Evolutionary conservation across 768 basidiomycete genomes (phyloP).

Genomic region (Atractiella rhizophila): DNA sequence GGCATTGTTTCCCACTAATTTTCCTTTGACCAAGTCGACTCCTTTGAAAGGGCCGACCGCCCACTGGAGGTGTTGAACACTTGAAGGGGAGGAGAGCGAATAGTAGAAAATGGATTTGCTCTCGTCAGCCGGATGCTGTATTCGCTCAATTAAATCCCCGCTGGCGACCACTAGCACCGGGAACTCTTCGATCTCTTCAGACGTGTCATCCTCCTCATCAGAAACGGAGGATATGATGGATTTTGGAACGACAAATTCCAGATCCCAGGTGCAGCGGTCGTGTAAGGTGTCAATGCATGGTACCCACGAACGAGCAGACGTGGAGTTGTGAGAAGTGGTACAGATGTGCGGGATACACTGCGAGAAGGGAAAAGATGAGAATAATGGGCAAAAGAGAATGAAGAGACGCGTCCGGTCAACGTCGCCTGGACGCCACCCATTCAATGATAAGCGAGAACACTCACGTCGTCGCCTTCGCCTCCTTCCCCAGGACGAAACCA

Average conservation of each 20-base stretch:
- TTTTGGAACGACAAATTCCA: conserved; percentile 72
- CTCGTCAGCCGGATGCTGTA: conserved; percentile 76
- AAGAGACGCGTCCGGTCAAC: conserved; percentile 1
- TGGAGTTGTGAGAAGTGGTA: conserved; percentile 61
- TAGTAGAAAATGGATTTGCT: conserved; percentile 88
- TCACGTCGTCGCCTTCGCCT: conserved; percentile 62
- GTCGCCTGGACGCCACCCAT: conserved; percentile 16
- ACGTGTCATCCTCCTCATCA: conserved; percentile 24
- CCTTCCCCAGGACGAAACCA: conserved; percentile 24
- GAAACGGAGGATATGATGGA: too few relatives aligned
- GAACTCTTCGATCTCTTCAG: conserved; percentile 27
- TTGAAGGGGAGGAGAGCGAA: conserved; percentile 57
- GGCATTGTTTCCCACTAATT: too few relatives aligned
- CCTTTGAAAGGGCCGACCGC: conserved; percentile 77
- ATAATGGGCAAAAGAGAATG: neutral
- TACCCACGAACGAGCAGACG: conserved; percentile 93
- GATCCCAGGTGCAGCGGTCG: conserved; percentile 97
- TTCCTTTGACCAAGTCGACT: conserved; percentile 19
- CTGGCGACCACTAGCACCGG: conserved; percentile 78
- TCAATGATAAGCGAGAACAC: conserved; percentile 4
- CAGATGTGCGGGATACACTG: conserved; percentile 84
- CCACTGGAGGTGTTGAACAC: conserved; percentile 88
- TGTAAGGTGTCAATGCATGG: conserved; percentile 83
- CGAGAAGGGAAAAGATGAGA: neutral
- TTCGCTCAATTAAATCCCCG: conserved; percentile 86